A percentile compares a stretch with the other conserved stretches of the same genome.
Conservation (phyloP, 805 yeast genomes). For the Myxozyma mucilagina region DNA sequence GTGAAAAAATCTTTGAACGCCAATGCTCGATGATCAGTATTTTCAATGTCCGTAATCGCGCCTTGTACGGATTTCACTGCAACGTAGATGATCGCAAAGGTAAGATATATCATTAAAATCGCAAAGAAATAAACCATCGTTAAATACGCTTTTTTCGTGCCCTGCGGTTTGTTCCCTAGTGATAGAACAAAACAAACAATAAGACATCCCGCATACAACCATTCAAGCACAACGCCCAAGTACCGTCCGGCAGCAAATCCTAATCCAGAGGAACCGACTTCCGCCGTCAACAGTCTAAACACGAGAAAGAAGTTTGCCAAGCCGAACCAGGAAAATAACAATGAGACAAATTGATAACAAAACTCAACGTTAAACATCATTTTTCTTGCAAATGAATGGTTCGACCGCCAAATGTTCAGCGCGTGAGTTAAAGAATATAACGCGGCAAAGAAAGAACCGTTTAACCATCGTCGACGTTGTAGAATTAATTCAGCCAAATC, state of each 20-base stretch:
- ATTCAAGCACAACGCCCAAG: constrained; percentile 79
- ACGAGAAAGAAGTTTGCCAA: constrained; percentile 89
- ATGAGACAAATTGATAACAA: constrained; percentile 75
- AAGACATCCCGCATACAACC: constrained; percentile 77
- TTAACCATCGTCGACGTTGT: constrained; percentile 97
- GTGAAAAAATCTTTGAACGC: constrained; percentile 35
- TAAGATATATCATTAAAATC: constrained; percentile 76
- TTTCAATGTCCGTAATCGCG: constrained; percentile 39
- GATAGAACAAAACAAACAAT: constrained; percentile 85
- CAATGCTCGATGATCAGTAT: constrained; percentile 29
- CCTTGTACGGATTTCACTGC: constrained; percentile 55
- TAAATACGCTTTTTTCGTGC: constrained; percentile 63
- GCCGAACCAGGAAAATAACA: constrained; percentile 88
- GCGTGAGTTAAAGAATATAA: constrained; percentile 83
- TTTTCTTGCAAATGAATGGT: constrained; percentile 80
- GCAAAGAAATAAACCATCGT: constrained; percentile 70
- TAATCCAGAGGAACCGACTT: constrained; percentile 52
- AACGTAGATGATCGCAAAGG: constrained; percentile 79
- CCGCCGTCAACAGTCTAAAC: constrained; percentile 89
- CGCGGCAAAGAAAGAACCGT: constrained; percentile 97
- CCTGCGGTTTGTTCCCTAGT: constrained; percentile 97
- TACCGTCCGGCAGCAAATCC: constrained; percentile 55
- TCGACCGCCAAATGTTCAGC: constrained; percentile 83
- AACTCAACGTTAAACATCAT: constrained; percentile 83
- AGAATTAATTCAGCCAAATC: constrained; percentile 67